Evolutionary conservation across 2,329 filamentous ascomycete genomes (phyloP), one percentile per base, ranked within the genome.

Genomic region (Fusarium sp.): DNA sequence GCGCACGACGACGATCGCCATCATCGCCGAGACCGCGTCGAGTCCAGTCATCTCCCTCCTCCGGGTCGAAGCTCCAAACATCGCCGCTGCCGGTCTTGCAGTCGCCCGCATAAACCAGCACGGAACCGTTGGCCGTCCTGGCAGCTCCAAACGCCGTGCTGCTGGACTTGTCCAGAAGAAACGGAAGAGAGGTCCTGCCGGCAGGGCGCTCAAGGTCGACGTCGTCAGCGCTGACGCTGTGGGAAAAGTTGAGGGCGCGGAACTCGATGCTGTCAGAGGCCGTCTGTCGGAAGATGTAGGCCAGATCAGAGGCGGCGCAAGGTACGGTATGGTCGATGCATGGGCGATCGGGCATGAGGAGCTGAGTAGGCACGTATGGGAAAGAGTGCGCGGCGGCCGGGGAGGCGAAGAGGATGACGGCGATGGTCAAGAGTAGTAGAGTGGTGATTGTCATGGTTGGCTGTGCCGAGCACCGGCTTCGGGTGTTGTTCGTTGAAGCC

Each of bases 331-430:
- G 82, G 70, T 88, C 86, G 63, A 85, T 81, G 68, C 82, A 83
- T n/a, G 76, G 65, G 8, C 67, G 67, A 67, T 83, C 79, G 8
- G 88, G 86, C 54, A 91, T 87, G 67, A 96, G 88, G 62, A 97
- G 88, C 34, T 89, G 91, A 0, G 95, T 95, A 4, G 94, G 93
- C 65, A 92, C 91, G 85, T 97, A 97, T 30, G 94, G 95, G 62
- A 95, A 87, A 58, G 81, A 82, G 77, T 87, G 85, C 61, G 87
- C 85, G 8, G 82, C 77, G 41, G 79, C 74, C 10, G 71, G 62
- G 5, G 74, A 70, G 25, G 77, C 25, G 6, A 75, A 60, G n/a
- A 75, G 48, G 5, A 70, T 66, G n/a, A 66, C 37, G 2, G 59
- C 48, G 34, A 43, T 43, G 25, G 70, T n/a, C 16, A 71, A 27